A percentile compares a stretch with the other conserved stretches of the same genome.
These are phyloP conservation scores for Austroboletus eburneus DNA, from an alignment of 768 basidiomycete species.

Conservation along the genomic window DNA sequence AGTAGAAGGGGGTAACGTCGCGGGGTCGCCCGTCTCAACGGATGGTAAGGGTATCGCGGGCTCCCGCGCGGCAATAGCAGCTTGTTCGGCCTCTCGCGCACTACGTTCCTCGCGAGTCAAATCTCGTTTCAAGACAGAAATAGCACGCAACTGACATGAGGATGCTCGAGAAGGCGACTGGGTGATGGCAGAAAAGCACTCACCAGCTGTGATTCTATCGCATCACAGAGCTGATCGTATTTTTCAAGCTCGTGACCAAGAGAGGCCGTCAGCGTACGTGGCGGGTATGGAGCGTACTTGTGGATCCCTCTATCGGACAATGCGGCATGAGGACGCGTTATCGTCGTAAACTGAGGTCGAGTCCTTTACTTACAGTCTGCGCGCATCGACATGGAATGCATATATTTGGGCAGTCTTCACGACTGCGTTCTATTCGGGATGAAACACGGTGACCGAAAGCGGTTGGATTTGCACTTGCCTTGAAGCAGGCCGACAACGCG, in stretches of 20 bases:
- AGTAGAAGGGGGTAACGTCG: slow-evolving; percentile 26
- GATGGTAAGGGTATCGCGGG: slow-evolving; percentile 25
- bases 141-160: slow-evolving; percentile 59
- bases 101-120: slow-evolving; percentile 57
- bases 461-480: slow-evolving; percentile 36
- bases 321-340: background rate
- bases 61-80: slow-evolving; percentile 33
- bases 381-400: slow-evolving; percentile 61
- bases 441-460: background rate
- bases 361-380: slow-evolving; percentile 49
- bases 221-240: slow-evolving; percentile 77
- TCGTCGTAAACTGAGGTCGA: background rate
- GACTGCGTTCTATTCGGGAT: slow-evolving; percentile 47
- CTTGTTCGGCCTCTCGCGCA: slow-evolving; percentile 41
- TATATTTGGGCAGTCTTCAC: slow-evolving; percentile 71
- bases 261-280: slow-evolving; percentile 57
- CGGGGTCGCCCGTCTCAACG: slow-evolving; percentile 14
- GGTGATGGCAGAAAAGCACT: slow-evolving; percentile 22
- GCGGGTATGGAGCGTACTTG: slow-evolving; percentile 56
- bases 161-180: background rate
- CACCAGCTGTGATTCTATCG: slow-evolving; percentile 69
- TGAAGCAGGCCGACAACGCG: slow-evolving; percentile 53
- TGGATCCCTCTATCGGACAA: slow-evolving; percentile 46
- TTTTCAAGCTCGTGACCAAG: slow-evolving; percentile 73
- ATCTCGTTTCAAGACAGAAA: slow-evolving; percentile 69